These are phyloP conservation scores for Casuarina equisetifolia DNA, from an alignment of 306 rosid species.

Conservation along the genomic window DNA sequence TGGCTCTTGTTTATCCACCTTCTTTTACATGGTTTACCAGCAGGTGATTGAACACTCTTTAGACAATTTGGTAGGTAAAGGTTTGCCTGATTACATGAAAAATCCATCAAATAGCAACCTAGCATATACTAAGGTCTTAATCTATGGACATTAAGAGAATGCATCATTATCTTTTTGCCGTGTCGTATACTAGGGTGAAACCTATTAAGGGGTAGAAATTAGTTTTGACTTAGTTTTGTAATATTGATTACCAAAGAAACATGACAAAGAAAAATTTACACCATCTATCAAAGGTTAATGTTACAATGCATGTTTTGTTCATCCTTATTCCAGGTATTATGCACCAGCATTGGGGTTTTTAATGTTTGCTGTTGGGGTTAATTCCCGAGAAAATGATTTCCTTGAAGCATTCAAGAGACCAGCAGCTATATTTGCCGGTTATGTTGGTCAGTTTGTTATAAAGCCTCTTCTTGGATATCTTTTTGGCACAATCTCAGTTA, in stretches of 20 bases:
- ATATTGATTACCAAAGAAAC: neutral
- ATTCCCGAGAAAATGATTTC: slow-evolving; percentile 87
- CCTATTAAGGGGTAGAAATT: neutral
- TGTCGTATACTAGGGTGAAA: neutral
- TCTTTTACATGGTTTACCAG: slow-evolving; percentile 95
- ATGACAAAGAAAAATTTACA: neutral
- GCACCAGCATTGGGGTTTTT: slow-evolving; percentile 96
- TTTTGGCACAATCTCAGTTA: slow-evolving; percentile 63
- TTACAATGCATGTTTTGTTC: neutral
- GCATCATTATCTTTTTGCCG: neutral
- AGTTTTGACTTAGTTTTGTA: neutral
- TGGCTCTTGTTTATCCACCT: slow-evolving; percentile 82
- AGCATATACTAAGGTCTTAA: neutral
- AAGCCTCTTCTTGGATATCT: slow-evolving; percentile 93
- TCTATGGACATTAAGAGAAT: neutral
- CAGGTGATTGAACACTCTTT: slow-evolving; percentile 53
- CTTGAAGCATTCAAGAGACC: slow-evolving; percentile 84
- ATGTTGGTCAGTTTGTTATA: slow-evolving; percentile 73
- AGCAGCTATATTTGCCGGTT: slow-evolving; percentile 71
- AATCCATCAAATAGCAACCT: slow-evolving; percentile 12
- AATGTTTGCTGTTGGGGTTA: slow-evolving; percentile 98
- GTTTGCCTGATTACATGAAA: neutral
- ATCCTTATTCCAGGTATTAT: slow-evolving; percentile 61
- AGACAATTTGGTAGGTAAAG: slow-evolving; percentile 27
- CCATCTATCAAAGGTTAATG: slow-evolving; percentile 1